phyloP scores from a whole-genome alignment of 257 asterid species.

The Hygrophila difformis region DNA sequence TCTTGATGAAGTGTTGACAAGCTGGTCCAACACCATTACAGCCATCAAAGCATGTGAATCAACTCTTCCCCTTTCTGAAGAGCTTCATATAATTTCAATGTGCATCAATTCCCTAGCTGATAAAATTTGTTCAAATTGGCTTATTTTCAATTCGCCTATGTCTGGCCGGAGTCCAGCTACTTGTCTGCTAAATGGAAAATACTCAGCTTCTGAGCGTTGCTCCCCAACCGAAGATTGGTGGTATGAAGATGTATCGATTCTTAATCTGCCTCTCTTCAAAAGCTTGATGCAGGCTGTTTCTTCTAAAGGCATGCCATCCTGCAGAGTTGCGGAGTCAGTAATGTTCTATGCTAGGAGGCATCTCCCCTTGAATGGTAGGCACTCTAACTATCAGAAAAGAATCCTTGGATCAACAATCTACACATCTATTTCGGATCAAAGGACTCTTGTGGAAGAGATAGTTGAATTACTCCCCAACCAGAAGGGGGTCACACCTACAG shows the following conservation, averaged over 20 bases:
- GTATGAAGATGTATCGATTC: constrained; percentile 33
- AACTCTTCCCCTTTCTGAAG: constrained; percentile 32
- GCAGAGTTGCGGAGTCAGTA: constrained; percentile 22
- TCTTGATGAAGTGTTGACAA: constrained; percentile 27
- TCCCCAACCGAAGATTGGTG: constrained; percentile 31
- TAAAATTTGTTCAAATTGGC: constrained; percentile 33
- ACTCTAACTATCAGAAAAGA: constrained; percentile 15
- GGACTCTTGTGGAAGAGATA: constrained; percentile 39
- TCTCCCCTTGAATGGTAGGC: constrained; percentile 32
- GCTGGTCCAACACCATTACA: constrained; percentile 33
- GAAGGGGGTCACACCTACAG: constrained; percentile 30
- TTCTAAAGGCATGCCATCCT: constrained; percentile 30
- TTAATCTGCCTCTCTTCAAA: constrained; percentile 33
- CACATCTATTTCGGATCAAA: constrained; percentile 31
- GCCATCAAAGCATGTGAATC: constrained; percentile 41
- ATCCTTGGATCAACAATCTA: constrained; percentile 13
- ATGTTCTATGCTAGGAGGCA: constrained; percentile 33
- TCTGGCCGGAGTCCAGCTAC: constrained; percentile 6
- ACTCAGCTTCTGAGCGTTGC: constrained; percentile 19
- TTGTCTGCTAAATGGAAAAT: constrained; percentile 31
- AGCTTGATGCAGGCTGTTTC: constrained; percentile 26
- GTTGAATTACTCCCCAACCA: constrained; percentile 34
- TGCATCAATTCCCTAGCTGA: constrained; percentile 37
- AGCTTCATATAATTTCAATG: constrained; percentile 32
- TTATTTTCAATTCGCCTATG: constrained; percentile 16